Conservation (phyloP, 2,329 filamentous ascomycete genomes). For the Sphaerostilbella broomeana region DNA sequence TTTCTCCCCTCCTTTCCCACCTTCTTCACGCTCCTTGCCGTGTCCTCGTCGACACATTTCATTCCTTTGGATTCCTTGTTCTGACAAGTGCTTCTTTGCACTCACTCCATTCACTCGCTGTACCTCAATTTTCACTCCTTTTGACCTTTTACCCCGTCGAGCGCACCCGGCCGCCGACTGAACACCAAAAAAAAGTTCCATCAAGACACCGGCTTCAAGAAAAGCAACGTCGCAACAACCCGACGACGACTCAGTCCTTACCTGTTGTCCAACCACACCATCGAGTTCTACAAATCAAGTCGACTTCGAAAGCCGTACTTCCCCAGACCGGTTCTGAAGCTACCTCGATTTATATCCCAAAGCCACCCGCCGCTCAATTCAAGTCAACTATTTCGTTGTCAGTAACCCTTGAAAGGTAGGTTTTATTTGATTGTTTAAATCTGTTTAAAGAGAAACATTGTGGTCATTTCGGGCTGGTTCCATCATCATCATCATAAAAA, state of each 20-base stretch:
- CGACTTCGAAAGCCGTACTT: slow-evolving; percentile 11
- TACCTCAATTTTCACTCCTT: slow-evolving; percentile 4
- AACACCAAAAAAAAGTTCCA: slow-evolving; percentile 2
- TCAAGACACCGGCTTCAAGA: neutral
- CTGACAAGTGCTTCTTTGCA: slow-evolving; percentile 4
- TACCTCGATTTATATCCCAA: slow-evolving; percentile 10
- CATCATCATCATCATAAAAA: no score
- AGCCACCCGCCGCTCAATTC: neutral
- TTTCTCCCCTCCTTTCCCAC: slow-evolving; percentile 3
- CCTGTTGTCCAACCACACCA: slow-evolving; percentile 20
- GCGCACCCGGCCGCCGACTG: slow-evolving; percentile 11
- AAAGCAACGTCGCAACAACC: slow-evolving; percentile 1
- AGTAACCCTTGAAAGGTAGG: slow-evolving; percentile 1
- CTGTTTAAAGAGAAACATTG: no score
- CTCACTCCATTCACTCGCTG: slow-evolving; percentile 9
- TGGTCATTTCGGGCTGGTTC: no score
- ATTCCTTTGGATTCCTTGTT: slow-evolving; percentile 20
- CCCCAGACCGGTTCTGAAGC: slow-evolving; percentile 20
- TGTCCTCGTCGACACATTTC: slow-evolving; percentile 28
- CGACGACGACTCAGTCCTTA: slow-evolving; percentile 14
- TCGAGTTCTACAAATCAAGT: neutral
- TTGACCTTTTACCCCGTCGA: slow-evolving; percentile 8
- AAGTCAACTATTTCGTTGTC: neutral
- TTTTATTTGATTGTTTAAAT: slow-evolving; percentile 1
- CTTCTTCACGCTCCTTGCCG: slow-evolving; percentile 18